phyloP scores from a whole-genome alignment of 2,329 filamentous ascomycete species.

The Macroventuria anomochaeta region DNA sequence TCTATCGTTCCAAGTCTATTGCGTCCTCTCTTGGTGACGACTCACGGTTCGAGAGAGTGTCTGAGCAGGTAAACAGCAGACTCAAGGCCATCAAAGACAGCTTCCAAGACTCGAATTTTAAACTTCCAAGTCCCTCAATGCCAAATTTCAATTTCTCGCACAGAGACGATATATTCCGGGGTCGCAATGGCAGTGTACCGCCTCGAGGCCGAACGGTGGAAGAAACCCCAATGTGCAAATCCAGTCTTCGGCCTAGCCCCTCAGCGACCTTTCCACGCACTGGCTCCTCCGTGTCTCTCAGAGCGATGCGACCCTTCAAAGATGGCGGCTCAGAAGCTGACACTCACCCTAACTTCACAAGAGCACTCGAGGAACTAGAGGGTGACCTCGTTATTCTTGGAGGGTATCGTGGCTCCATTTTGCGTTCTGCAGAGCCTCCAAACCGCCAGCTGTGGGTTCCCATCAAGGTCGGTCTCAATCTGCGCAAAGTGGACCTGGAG shows the following conservation, averaged over 20 bases:
- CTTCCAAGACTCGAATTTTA: slow-evolving; percentile 82
- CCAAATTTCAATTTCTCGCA: slow-evolving; percentile 57
- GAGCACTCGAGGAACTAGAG: slow-evolving; percentile 71
- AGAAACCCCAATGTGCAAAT: slow-evolving; percentile 19
- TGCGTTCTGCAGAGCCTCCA: slow-evolving; percentile 80
- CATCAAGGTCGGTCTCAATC: slow-evolving; percentile 88
- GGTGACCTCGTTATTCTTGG: slow-evolving; percentile 90
- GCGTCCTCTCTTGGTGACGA: slow-evolving; percentile 87
- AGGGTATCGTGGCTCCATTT: slow-evolving; percentile 87
- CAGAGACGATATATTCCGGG: slow-evolving; percentile 39
- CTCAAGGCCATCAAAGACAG: slow-evolving; percentile 91
- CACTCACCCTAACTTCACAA: slow-evolving; percentile 59
- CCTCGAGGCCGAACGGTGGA: slow-evolving; percentile 25
- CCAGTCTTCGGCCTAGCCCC: slow-evolving; percentile 27
- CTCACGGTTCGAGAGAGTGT: slow-evolving; percentile 77
- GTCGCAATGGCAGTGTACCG: slow-evolving; percentile 21
- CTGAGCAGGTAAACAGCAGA: slow-evolving; percentile 85
- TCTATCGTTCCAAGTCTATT: slow-evolving; percentile 76
- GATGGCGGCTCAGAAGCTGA: slow-evolving; percentile 35
- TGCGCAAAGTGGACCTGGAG: slow-evolving; percentile 89
- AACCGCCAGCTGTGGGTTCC: slow-evolving; percentile 93
- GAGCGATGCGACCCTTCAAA: slow-evolving; percentile 22
- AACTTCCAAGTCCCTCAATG: slow-evolving; percentile 60
- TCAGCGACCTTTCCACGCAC: slow-evolving; percentile 20
- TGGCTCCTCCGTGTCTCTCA: slow-evolving; percentile 22